These are phyloP conservation scores for Lactarius pseudohatsudake DNA, from an alignment of 768 basidiomycete species.

Conservation along the genomic window DNA sequence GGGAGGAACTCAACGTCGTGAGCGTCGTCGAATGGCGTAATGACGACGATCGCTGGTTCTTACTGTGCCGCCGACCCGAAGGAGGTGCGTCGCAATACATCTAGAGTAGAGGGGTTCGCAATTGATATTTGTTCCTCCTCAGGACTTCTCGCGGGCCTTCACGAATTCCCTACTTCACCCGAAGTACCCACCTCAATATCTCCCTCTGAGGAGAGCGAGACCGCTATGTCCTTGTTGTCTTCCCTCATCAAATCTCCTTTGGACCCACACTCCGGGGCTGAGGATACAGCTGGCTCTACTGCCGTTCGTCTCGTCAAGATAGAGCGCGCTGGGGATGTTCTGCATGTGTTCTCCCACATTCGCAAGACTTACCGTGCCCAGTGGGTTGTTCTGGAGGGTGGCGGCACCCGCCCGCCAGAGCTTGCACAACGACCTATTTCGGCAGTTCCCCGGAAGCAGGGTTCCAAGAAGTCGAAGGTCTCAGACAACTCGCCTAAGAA, in stretches of 20 bases:
- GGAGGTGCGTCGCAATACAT: slow-evolving; percentile 50
- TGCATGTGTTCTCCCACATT: slow-evolving; percentile 90
- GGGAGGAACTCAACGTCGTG: slow-evolving; percentile 83
- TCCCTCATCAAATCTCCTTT: slow-evolving; percentile 39
- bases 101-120: neutral
- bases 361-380: slow-evolving; percentile 79
- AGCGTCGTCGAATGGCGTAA: slow-evolving; percentile 81
- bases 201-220: slow-evolving; percentile 35
- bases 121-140: slow-evolving; percentile 16
- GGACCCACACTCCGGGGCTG: slow-evolving; percentile 10
- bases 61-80: slow-evolving; percentile 81
- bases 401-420: slow-evolving; percentile 45
- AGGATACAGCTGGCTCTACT: slow-evolving; percentile 11
- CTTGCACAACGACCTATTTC: slow-evolving; percentile 17
- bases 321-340: slow-evolving; percentile 58
- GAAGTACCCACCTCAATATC: slow-evolving; percentile 51
- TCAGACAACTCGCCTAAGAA: neutral
- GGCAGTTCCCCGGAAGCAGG: neutral
- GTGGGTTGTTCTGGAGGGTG: slow-evolving; percentile 68
- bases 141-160: slow-evolving; percentile 90
- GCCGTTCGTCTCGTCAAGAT: slow-evolving; percentile 44
- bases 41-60: slow-evolving; percentile 54
- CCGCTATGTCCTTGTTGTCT: slow-evolving; percentile 41
- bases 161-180: slow-evolving; percentile 76
- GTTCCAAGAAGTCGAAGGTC: slow-evolving; percentile 1